Percentiles rank a stretch among this genome's conserved stretches.
Conservation (phyloP, 2,329 filamentous ascomycete species). For the Colletotrichum tofieldiae region DNA sequence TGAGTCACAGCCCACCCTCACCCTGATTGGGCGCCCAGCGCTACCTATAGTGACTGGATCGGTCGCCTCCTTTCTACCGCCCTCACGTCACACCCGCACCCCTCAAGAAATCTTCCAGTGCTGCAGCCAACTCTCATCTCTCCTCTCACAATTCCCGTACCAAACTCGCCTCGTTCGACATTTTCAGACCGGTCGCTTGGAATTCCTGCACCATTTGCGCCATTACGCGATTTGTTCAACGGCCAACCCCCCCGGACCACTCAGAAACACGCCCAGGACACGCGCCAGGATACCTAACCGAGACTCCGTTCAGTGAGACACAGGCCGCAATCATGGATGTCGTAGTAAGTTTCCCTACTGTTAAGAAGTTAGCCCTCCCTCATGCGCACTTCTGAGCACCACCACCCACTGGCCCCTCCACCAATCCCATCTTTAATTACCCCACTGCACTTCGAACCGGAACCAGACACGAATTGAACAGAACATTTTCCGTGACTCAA, state of each 20-base stretch:
- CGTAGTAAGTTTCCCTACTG: conserved; percentile 50
- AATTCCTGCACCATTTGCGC: conserved; percentile 8
- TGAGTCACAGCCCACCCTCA: conserved; percentile 24
- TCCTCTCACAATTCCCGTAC: conserved; percentile 32
- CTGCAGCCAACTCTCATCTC: conserved; percentile 23
- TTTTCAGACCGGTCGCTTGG: conserved; percentile 22
- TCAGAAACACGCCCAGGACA: conserved; percentile 4
- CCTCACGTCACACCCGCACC: conserved; percentile 38
- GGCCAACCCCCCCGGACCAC: conserved; percentile 3
- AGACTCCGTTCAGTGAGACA: conserved; percentile 41
- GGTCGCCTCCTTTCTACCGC: conserved; percentile 26
- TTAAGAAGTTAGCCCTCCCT: conserved; percentile 42
- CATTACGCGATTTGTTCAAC: conserved; percentile 5
- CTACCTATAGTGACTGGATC: conserved; percentile 9
- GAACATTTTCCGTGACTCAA: conserved; percentile 42
- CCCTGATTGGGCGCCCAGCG: conserved; percentile 1
- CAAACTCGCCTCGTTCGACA: conserved; percentile 18
- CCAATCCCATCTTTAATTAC: conserved; percentile 39
- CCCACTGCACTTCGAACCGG: conserved; percentile 35
- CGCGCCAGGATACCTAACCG: conserved; percentile 41
- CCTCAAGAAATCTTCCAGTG: conserved; percentile 35
- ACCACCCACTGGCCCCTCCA: conserved; percentile 39
- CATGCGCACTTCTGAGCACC: conserved; percentile 38
- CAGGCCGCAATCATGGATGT: conserved; percentile 51
- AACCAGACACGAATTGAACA: conserved; percentile 36